phyloP scores from a whole-genome alignment of 176 grass and related monocot genomes.

The Triticum timopheevii region DNA sequence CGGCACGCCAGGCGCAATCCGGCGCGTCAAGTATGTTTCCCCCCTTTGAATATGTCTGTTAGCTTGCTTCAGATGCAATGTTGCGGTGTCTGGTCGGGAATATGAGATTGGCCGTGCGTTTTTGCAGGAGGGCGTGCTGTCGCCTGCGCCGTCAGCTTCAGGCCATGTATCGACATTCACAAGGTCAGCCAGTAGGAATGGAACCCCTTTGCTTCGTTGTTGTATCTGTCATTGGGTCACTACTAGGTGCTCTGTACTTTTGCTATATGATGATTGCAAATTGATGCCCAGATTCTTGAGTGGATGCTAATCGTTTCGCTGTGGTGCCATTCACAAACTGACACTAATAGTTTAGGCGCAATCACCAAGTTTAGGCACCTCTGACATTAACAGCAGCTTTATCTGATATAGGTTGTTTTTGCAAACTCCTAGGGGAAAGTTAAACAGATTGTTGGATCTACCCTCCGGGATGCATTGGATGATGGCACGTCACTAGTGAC shows the following conservation, averaged over 20 bases:
- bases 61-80: slow-evolving; percentile 6
- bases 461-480: slow-evolving; percentile 57
- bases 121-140: slow-evolving; percentile 22
- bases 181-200: slow-evolving; percentile 58
- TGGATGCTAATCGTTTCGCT: background rate
- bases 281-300: background rate
- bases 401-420: slow-evolving; percentile 17
- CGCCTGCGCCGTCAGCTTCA: slow-evolving; percentile 53
- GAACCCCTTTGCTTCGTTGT: background rate
- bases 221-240: background rate
- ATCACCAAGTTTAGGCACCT: background rate
- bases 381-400: background rate
- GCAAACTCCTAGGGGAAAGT: slow-evolving; percentile 62
- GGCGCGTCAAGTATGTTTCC: slow-evolving; percentile 24
- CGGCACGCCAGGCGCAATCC: background rate
- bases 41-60: background rate
- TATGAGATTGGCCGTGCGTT: slow-evolving; percentile 19
- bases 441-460: slow-evolving; percentile 96
- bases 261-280: slow-evolving; percentile 14
- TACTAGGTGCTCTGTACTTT: slow-evolving; percentile 15
- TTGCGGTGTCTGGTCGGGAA: background rate
- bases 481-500: slow-evolving; percentile 56
- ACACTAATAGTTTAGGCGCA: background rate
- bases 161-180: slow-evolving; percentile 93
- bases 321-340: background rate